Evolutionary conservation across 345 rosid genomes (phyloP), one percentile per base, ranked within the genome.

Genomic region (Lenwebbia sp.): DNA sequence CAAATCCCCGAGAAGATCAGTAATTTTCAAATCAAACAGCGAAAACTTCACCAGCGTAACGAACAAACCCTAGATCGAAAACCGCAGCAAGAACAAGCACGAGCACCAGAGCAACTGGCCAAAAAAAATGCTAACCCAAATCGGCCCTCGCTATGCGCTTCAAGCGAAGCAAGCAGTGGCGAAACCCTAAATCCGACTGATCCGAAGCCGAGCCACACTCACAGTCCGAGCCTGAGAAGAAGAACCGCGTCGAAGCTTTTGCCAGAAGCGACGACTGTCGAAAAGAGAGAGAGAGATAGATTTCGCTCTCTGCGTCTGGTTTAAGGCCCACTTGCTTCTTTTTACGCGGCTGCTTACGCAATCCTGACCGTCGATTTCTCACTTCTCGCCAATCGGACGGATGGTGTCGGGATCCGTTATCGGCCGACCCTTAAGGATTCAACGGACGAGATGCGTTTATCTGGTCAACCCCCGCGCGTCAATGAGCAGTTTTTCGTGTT

Each of bases 361-460:
- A 83, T 82, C 41, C 25, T 9, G 53, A 54, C 89, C 89, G 88
- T 89, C 83, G 78, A 83, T 40, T 85, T 83, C 28, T 44, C 5
- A 15, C 3, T 6, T 37, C 21, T 5, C 2, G 22, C 9, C 1
- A 19, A 89, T 87, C 85, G 14, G 55, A 85, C 88, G 88, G 90
- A 10, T 41, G 6, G 15, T 4, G 21, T 37, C 26, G 2, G 19
- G 13, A 13, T 84, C 44, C 0, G 1, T 14, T 70, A 3, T 50
- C 54, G 33, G 47, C 89, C 90, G 91, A 82, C 4, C 21, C 78
- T 85, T 85, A 22, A 11, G 30, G 33, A 54, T 23, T 62, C 25
- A 49, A 82, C 88, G 88, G 90, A 10, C 23, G 52, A 10, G 86
- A 84, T 88, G 81, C 81, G 81, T 41, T 4, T 22, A 5, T 10